These are phyloP conservation scores for Barnettozyma vustinii DNA, from an alignment of 805 yeast species.

Conservation along the genomic window DNA sequence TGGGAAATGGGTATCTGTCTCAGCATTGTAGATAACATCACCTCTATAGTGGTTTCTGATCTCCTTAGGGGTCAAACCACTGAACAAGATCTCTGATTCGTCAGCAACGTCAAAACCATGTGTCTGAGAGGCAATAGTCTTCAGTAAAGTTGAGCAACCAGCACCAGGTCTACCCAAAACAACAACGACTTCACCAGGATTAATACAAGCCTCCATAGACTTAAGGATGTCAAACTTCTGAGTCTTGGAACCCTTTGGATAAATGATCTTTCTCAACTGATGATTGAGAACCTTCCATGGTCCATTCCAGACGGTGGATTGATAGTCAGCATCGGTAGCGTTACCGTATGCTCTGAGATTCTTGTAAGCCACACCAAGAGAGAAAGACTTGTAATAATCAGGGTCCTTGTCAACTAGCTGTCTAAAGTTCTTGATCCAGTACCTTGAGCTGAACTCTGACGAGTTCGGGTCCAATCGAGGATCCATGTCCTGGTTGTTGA, in stretches of 20 bases:
- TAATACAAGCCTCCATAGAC: slow-evolving; percentile 58
- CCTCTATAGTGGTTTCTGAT: slow-evolving; percentile 53
- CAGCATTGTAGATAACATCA: slow-evolving; percentile 67
- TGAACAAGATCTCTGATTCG: slow-evolving; percentile 44
- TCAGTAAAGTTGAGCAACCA: slow-evolving; percentile 67
- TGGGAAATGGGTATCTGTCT: slow-evolving; percentile 63
- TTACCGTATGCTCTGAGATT: slow-evolving; percentile 54
- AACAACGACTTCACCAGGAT: slow-evolving; percentile 62
- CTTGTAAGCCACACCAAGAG: slow-evolving; percentile 51
- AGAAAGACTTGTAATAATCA: slow-evolving; percentile 49
- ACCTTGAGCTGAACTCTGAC: slow-evolving; percentile 45
- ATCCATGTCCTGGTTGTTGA: slow-evolving; percentile 24
- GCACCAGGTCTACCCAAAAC: slow-evolving; percentile 75
- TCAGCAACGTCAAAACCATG: slow-evolving; percentile 50
- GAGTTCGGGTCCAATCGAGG: slow-evolving; percentile 51
- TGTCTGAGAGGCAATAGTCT: slow-evolving; percentile 53
- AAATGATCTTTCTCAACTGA: slow-evolving; percentile 10
- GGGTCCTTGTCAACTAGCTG: slow-evolving; percentile 44
- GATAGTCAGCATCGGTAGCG: slow-evolving; percentile 55
- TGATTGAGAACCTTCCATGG: slow-evolving; percentile 19
- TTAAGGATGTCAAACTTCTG: slow-evolving; percentile 41
- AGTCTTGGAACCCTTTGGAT: slow-evolving; percentile 14
- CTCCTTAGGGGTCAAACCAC: slow-evolving; percentile 48
- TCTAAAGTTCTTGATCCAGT: slow-evolving; percentile 55
- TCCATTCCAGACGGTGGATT: slow-evolving; percentile 47